Percentiles rank a stretch among this genome's conserved stretches.
These are phyloP conservation scores for Alternaria dauci DNA, from an alignment of 2,329 filamentous ascomycete species.

Conservation along the genomic window DNA sequence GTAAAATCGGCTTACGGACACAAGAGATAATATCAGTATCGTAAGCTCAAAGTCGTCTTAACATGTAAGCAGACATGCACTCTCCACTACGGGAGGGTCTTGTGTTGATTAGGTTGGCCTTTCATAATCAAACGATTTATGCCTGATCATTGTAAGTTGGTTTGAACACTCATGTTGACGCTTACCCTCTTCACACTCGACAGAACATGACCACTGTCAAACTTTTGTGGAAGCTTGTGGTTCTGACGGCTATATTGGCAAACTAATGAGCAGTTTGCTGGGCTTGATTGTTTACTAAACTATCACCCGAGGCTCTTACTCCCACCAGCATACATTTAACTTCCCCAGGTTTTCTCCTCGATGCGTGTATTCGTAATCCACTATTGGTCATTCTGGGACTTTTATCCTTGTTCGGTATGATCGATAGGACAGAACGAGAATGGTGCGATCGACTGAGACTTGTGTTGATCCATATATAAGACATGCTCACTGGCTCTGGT, in stretches of 20 bases:
- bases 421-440: background rate
- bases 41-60: too few relatives aligned
- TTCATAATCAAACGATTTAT: background rate
- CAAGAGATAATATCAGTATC: background rate
- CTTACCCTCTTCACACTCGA: too few relatives aligned
- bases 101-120: too few relatives aligned
- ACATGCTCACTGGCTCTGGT: conserved; percentile 10
- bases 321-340: background rate
- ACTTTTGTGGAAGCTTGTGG: background rate
- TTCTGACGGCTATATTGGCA: background rate
- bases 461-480: background rate
- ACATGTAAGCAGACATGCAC: too few relatives aligned
- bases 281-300: too few relatives aligned
- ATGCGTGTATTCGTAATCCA: background rate
- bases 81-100: too few relatives aligned
- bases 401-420: background rate
- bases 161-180: too few relatives aligned
- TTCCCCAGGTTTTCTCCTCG: background rate
- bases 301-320: background rate
- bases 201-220: background rate
- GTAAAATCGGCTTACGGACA: background rate
- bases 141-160: background rate
- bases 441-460: background rate
- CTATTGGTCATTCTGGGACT: background rate
- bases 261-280: conserved; percentile 1